Base-by-base conservation (phyloP, 768 basidiomycete species). In the Pleurotus sapidus region DNA sequence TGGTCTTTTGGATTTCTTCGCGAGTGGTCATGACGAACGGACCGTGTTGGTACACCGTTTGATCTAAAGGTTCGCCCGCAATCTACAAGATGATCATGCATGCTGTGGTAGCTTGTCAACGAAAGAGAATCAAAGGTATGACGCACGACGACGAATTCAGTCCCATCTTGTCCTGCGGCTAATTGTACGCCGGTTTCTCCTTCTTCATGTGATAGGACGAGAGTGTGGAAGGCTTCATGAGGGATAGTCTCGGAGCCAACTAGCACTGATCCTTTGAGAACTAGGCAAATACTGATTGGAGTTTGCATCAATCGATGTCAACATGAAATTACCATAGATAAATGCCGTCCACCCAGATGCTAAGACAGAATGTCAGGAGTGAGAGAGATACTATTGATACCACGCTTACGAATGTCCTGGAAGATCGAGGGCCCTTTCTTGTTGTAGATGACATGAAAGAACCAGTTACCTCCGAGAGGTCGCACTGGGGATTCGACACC, bases 401-500 rank as follows among this genome's bases (percentile, higher is more conserved):
- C 11, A 14, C 20, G 72, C 87, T 66, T 61, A 86, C 91, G 95
- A 40, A 98, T 77, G 8, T 88, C 84, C 68, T 95, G 95, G 75
- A 91, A 96, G 27, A 93, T 79, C 27, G 68, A 76, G 11, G 51
- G 51, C 1, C 82, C 85, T 27, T 83, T 78, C 59, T 80, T 79
- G 24, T 79, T 72, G 68, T 95, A 86, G 57, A 75, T 84, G 59
- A 88, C 72, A 66, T 95, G 92, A 74, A 95, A 87, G 71, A 84
- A 97, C 91, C 93, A 95, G 71, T 94, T 95, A 4, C 95, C 95
- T 11, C 95, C 95, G 0, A 95, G 81, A 0, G 93, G 93, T 48
- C 89, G 77, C 20, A 98, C 95, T 24, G 94, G 94, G 1, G 93
- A 95, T 66, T 89, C 88, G 12, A 86, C 78, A 11, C 91, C 93